phyloP scores from a whole-genome alignment of 1,284 basidiomycete species.

The Cutaneotrichosporon spelunceum region DNA sequence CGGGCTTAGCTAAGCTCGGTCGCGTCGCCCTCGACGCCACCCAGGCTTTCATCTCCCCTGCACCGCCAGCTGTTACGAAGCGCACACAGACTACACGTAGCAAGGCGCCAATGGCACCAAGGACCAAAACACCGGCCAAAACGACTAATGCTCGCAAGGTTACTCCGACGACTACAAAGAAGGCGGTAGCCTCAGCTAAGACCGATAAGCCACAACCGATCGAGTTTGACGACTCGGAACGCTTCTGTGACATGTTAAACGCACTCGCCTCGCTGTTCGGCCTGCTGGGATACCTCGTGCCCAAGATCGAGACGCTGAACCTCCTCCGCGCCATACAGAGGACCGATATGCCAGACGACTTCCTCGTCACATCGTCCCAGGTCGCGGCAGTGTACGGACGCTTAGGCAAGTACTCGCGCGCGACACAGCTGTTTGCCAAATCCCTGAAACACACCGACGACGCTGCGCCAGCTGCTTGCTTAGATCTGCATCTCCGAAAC shows the following conservation, averaged over 20 bases:
- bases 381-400: constrained; percentile 72
- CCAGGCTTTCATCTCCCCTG: constrained; percentile 30
- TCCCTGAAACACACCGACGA: constrained; percentile 54
- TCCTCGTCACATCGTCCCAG: constrained; percentile 62
- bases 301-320: constrained; percentile 54
- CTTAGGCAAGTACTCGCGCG: constrained; percentile 69
- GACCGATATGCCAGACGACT: constrained; percentile 56
- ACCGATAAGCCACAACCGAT: neutral
- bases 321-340: constrained; percentile 60
- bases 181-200: neutral
- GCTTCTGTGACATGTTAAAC: constrained; percentile 53
- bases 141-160: neutral
- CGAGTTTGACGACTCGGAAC: constrained; percentile 55
- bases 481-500: constrained; percentile 63
- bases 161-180: constrained; percentile 4
- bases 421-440: constrained; percentile 62
- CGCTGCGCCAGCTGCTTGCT: constrained; percentile 42
- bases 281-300: constrained; percentile 56
- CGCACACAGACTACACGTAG: constrained; percentile 8
- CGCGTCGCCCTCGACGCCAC: constrained; percentile 27
- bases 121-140: neutral
- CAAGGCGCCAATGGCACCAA: neutral
- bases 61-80: neutral
- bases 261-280: constrained; percentile 66
- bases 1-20: constrained; percentile 20